phyloP scores from a whole-genome alignment of 2,329 filamentous ascomycete genomes.

The Simplicillium aogashimaense region DNA sequence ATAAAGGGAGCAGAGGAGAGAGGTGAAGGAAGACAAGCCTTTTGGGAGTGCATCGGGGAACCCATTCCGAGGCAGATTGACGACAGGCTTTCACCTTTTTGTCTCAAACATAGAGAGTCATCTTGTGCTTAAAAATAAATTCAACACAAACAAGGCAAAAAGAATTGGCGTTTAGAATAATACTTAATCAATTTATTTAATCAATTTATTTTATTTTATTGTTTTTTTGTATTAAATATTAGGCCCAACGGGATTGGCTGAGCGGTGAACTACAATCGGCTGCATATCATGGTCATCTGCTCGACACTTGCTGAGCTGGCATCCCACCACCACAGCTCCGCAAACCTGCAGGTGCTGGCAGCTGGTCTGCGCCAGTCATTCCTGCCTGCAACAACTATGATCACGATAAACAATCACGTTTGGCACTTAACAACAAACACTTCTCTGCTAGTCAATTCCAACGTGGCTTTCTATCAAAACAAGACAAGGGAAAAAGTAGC shows the following conservation, averaged over 20 bases:
- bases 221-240: background rate
- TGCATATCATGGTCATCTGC: slow-evolving; percentile 23
- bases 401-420: background rate
- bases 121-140: too few relatives aligned
- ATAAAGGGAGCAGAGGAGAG: too few relatives aligned
- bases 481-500: background rate
- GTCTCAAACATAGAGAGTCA: too few relatives aligned
- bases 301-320: slow-evolving; percentile 24
- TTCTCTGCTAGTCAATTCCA: background rate
- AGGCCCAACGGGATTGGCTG: background rate
- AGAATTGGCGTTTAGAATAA: background rate
- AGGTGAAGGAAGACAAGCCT: too few relatives aligned
- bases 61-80: too few relatives aligned
- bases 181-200: slow-evolving; percentile 2
- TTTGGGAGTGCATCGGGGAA: too few relatives aligned
- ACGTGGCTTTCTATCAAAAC: background rate
- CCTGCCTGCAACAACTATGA: slow-evolving; percentile 5
- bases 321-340: slow-evolving; percentile 9
- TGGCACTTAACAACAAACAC: background rate
- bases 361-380: background rate
- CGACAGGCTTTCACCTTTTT: too few relatives aligned
- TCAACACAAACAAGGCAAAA: too few relatives aligned
- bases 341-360: too few relatives aligned
- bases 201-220: slow-evolving; percentile 1
- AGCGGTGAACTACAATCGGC: slow-evolving; percentile 3